Evolutionary conservation across 1,284 basidiomycete genomes (phyloP), one percentile per base, ranked within the genome.

Genomic region (Leccinum pachyderme): DNA sequence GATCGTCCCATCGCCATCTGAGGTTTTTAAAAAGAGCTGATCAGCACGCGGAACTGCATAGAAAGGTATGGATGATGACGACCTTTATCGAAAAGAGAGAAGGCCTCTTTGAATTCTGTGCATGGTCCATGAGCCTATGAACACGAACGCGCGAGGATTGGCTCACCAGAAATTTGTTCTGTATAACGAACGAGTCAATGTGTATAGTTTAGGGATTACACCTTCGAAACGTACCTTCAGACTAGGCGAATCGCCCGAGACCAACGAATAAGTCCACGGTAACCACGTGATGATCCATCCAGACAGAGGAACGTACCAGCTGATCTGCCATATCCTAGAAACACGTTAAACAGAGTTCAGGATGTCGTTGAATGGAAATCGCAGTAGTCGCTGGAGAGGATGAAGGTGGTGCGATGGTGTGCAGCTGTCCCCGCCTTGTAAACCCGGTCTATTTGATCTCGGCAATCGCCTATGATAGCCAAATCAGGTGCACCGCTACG

Each of bases 1-100:
- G 81, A 98, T 97, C 56, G 93, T 95, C 73, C 95, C 95, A 82
- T 98, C 95, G 66, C 93, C 93, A 69, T 97, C 95, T 94, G 61
- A 43, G 35, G 49, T 27, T 18, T 18, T 11, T n/a, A 8, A 27
- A 39, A 11, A 51, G 25, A 27, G 15, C 37, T 51, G 24, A 31
- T 59, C 53, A 54, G 70, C 72, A 63, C 62, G 65, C 56, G 63
- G 4, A 3, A 31, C 9, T 15, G 13, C 11, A 12, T 5, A 7
- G n/a, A 8, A 11, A 5, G n/a, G n/a, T 37, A 72, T 63, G 63
- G 66, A 33, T 8, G 28, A 37, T n/a, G 8, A 52, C 73, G 59
- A 92, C 91, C 91, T 77, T 92, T 93, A 78, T 95, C 93, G 72
- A 95, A 95, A 28, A 95, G 83, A 61, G 91, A 93, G 79, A 96